Evolutionary conservation across 176 grass and related monocot genomes (phyloP).

Genomic region (Oryza brachyantha): DNA sequence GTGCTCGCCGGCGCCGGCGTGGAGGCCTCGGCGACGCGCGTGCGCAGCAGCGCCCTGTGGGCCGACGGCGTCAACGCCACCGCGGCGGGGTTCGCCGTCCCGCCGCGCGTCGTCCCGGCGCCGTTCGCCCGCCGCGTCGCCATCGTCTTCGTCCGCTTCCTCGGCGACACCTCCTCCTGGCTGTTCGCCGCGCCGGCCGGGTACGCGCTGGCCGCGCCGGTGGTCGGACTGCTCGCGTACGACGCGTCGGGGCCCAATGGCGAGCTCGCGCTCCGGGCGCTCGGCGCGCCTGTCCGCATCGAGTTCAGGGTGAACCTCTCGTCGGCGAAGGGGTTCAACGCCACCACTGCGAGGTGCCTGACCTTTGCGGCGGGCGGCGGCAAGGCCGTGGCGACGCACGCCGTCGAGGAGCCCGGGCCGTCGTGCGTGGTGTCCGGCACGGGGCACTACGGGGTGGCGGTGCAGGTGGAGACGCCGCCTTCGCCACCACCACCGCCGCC

Average conservation of each 20-base stretch:
- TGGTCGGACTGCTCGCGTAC: constrained; percentile 40
- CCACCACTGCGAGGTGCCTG: constrained; percentile 36
- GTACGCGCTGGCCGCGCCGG: constrained; percentile 36
- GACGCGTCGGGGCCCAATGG: constrained; percentile 36
- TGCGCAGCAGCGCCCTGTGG: constrained; percentile 46
- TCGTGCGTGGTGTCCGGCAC: constrained; percentile 46
- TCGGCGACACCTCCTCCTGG: neutral
- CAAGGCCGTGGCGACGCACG: constrained; percentile 20
- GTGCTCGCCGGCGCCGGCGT: neutral
- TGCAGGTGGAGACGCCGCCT: neutral
- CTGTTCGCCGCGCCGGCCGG: constrained; percentile 27
- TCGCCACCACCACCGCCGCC: neutral
- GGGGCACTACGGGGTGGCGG: constrained; percentile 37
- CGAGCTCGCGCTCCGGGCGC: constrained; percentile 16
- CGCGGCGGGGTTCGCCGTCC: constrained; percentile 14
- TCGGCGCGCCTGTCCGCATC: constrained; percentile 32
- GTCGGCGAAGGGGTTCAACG: constrained; percentile 6
- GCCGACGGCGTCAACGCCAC: constrained; percentile 32
- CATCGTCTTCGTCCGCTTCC: constrained; percentile 41
- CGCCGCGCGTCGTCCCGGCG: constrained; percentile 33
- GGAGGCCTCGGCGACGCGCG: constrained; percentile 41
- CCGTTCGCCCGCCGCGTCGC: constrained; percentile 49
- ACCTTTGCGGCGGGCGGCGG: constrained; percentile 26
- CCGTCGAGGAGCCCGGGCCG: constrained; percentile 11
- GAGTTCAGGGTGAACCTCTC: constrained; percentile 37